Conservation (phyloP, 495 filamentous ascomycete genomes). For the Penicillium argentinense region DNA sequence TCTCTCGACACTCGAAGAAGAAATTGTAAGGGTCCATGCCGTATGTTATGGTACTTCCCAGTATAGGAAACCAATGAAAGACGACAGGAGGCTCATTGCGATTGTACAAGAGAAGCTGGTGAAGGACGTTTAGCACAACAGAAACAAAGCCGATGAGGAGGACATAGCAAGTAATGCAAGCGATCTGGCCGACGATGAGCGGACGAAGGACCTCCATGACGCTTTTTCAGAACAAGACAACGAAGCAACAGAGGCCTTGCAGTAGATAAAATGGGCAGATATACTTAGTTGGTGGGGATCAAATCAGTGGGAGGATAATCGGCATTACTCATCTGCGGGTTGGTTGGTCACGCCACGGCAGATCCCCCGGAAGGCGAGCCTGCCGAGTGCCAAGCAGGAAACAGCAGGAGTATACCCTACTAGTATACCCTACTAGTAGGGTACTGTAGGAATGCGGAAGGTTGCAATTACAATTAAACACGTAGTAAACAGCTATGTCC, state of each 20-base stretch:
- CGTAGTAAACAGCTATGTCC: constrained; percentile 1
- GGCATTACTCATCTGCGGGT: constrained; percentile 21
- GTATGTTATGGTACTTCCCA: constrained; percentile 78
- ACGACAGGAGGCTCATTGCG: constrained; percentile 76
- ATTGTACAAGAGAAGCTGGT: constrained; percentile 68
- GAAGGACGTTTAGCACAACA: constrained; percentile 64
- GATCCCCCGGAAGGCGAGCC: constrained; percentile 14
- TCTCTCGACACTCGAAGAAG: constrained; percentile 66
- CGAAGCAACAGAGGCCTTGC: neutral
- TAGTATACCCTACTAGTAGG: no score
- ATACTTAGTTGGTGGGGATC: constrained; percentile 4
- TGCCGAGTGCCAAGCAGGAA: constrained; percentile 13
- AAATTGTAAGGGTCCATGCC: constrained; percentile 83
- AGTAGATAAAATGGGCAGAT: neutral
- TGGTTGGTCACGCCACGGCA: constrained; percentile 13
- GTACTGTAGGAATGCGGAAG: no score
- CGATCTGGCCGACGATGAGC: constrained; percentile 23
- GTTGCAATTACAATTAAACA: constrained; percentile 4
- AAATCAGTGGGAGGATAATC: constrained; percentile 22
- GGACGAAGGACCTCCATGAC: constrained; percentile 23
- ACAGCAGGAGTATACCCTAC: no score
- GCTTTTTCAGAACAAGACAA: neutral
- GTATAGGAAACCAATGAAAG: constrained; percentile 79
- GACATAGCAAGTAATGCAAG: constrained; percentile 24
- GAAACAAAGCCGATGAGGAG: constrained; percentile 36